Evolutionary conservation across 805 yeast genomes (phyloP).

Genomic region (Clavispora santaluciae): DNA sequence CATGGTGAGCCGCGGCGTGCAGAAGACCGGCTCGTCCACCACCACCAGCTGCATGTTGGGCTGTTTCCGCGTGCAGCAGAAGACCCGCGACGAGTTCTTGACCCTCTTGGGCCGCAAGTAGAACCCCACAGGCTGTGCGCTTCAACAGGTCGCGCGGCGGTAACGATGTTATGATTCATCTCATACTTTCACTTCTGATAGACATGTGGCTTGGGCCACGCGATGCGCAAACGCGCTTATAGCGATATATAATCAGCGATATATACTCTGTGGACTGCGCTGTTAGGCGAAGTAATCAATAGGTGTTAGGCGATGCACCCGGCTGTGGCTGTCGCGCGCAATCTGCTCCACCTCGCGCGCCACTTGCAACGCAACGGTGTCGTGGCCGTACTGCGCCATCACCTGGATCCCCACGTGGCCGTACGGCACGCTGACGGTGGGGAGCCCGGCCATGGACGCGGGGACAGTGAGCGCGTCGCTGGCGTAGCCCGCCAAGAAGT

Average conservation of each 20-base stretch:
- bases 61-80: conserved; percentile 87
- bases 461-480: conserved; percentile 89
- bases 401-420: conserved; percentile 62
- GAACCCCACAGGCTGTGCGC: neutral
- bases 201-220: neutral
- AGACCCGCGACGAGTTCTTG: conserved; percentile 94
- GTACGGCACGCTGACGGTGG: conserved; percentile 76
- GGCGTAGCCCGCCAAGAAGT: conserved; percentile 59
- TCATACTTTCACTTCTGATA: conserved; percentile 11
- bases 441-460: conserved; percentile 86
- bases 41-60: conserved; percentile 97
- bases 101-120: conserved; percentile 65
- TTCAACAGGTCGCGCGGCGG: conserved; percentile 1
- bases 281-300: too few species aligned
- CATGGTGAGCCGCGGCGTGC: conserved; percentile 97
- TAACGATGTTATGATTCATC: conserved; percentile 13
- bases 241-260: too few species aligned
- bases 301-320: too few species aligned
- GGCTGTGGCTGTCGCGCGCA: neutral
- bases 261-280: too few species aligned
- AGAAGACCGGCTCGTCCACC: conserved; percentile 90
- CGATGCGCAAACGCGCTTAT: too few species aligned
- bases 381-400: conserved; percentile 85
- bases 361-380: conserved; percentile 49
- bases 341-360: conserved; percentile 13